Percentiles rank a stretch among this genome's conserved stretches.
These are phyloP conservation scores for Emergomyces africanus DNA, from an alignment of 2,329 filamentous ascomycete genomes.

Conservation along the genomic window DNA sequence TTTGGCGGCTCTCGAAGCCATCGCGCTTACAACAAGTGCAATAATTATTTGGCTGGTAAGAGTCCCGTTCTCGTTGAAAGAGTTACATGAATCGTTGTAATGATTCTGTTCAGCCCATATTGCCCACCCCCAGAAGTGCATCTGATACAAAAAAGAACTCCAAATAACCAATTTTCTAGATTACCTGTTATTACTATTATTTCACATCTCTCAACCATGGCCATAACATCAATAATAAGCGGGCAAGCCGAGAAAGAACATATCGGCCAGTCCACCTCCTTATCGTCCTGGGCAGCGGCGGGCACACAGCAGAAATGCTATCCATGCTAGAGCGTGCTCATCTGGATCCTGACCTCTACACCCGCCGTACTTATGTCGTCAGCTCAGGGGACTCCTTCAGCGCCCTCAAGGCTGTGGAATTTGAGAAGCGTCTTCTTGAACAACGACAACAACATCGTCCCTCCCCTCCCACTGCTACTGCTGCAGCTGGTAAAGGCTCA, in stretches of 20 bases:
- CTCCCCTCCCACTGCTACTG: not conserved
- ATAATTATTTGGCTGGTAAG: not conserved
- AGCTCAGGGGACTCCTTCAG: slow-evolving; percentile 66
- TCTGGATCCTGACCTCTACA: slow-evolving; percentile 35
- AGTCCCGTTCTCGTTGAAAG: not conserved
- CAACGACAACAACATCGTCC: not conserved
- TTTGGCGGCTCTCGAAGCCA: not conserved
- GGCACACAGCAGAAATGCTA: slow-evolving; percentile 91
- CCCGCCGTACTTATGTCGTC: slow-evolving; percentile 68
- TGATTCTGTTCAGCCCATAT: not conserved
- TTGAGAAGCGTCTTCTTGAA: slow-evolving; percentile 38
- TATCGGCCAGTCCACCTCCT: slow-evolving; percentile 47
- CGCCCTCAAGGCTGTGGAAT: slow-evolving; percentile 47
- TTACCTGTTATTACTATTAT: not conserved
- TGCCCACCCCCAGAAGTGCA: not conserved
- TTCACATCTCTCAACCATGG: not conserved
- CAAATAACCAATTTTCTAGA: not conserved
- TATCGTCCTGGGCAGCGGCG: slow-evolving; percentile 80
- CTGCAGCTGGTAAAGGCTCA: not conserved
- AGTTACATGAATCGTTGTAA: not conserved
- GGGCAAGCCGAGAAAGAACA: not conserved
- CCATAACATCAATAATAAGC: not conserved
- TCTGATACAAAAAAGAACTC: not conserved
- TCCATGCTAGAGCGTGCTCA: slow-evolving; percentile 57
- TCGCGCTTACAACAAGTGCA: not conserved